phyloP scores from a whole-genome alignment of 164 flowering plant genomes.

The Aristolochia californica region DNA sequence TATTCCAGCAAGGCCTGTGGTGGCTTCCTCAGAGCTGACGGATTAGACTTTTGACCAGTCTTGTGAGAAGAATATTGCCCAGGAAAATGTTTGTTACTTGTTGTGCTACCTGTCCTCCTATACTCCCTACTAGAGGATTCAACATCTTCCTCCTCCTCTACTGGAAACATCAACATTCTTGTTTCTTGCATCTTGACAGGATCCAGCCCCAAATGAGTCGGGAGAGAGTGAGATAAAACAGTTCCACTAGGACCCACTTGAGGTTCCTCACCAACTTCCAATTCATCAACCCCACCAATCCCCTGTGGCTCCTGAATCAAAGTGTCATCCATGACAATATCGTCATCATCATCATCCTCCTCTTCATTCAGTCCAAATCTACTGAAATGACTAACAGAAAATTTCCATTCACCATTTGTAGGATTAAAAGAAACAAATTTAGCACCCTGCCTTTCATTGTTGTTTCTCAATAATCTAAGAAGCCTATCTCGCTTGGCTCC shows the following conservation, averaged over 20 bases:
- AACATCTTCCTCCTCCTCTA: slow-evolving; percentile 47
- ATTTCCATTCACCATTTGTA: slow-evolving; percentile 64
- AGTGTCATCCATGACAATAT: slow-evolving; percentile 58
- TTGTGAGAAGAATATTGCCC: slow-evolving; percentile 25
- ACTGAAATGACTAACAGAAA: slow-evolving; percentile 80
- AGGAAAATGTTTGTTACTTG: neutral
- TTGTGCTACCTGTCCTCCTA: slow-evolving; percentile 9
- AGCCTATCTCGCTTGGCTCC: slow-evolving; percentile 13
- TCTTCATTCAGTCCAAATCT: slow-evolving; percentile 88
- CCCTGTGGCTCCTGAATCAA: slow-evolving; percentile 20
- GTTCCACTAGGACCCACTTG: slow-evolving; percentile 20
- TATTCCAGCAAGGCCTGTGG: slow-evolving; percentile 76
- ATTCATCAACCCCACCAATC: slow-evolving; percentile 27
- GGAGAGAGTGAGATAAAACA: slow-evolving; percentile 81
- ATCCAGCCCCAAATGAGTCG: slow-evolving; percentile 91
- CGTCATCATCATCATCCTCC: slow-evolving; percentile 89
- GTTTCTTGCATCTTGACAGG: slow-evolving; percentile 84
- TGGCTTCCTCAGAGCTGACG: slow-evolving; percentile 44
- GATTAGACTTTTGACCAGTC: slow-evolving; percentile 29
- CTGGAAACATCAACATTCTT: slow-evolving; percentile 76
- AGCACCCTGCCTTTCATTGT: slow-evolving; percentile 69
- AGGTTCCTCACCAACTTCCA: slow-evolving; percentile 36
- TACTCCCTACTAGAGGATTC: slow-evolving; percentile 25
- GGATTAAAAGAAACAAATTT: slow-evolving; percentile 58
- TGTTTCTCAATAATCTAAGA: slow-evolving; percentile 33